phyloP scores from a whole-genome alignment of 75 land plant genomes.

The Sequoia sempervirens region DNA sequence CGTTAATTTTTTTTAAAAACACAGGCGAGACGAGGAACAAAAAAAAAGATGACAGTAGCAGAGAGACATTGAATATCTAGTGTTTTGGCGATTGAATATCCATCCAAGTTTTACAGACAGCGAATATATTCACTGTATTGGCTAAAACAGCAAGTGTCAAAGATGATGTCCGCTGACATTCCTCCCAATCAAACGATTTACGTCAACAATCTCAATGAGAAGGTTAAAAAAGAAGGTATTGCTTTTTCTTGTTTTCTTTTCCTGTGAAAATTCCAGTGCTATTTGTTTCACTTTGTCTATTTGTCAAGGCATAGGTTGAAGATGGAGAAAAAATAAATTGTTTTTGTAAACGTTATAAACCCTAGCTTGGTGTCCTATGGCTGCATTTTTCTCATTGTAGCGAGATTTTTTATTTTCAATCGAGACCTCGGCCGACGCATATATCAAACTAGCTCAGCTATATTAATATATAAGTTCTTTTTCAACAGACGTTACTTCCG shows the following conservation, averaged over 20 bases:
- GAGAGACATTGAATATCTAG: not conserved
- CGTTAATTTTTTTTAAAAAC: not conserved
- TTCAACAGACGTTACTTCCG: too few relatives aligned
- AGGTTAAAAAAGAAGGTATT: conserved; percentile 94
- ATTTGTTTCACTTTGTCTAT: not conserved
- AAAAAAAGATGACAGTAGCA: not conserved
- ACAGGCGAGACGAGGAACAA: not conserved
- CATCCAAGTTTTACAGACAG: too few relatives aligned
- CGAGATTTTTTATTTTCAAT: not conserved
- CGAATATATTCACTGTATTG: not conserved
- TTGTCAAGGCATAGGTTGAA: not conserved
- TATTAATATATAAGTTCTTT: not conserved
- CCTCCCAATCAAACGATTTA: conserved; percentile 98
- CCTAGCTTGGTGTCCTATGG: not conserved
- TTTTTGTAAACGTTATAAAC: not conserved
- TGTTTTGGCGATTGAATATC: not conserved
- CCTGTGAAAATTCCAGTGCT: not conserved
- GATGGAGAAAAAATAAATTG: not conserved
- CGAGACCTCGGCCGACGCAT: not conserved
- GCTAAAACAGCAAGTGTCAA: not conserved
- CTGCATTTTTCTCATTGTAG: not conserved
- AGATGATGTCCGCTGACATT: conserved; percentile 80
- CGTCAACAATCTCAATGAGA: conserved; percentile 94
- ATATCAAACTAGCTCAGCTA: not conserved
- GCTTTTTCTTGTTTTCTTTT: not conserved